Evolutionary conservation across 2,329 filamentous ascomycete genomes (phyloP), one percentile per base, ranked within the genome.

Genomic region (Trichophaea hybrida): DNA sequence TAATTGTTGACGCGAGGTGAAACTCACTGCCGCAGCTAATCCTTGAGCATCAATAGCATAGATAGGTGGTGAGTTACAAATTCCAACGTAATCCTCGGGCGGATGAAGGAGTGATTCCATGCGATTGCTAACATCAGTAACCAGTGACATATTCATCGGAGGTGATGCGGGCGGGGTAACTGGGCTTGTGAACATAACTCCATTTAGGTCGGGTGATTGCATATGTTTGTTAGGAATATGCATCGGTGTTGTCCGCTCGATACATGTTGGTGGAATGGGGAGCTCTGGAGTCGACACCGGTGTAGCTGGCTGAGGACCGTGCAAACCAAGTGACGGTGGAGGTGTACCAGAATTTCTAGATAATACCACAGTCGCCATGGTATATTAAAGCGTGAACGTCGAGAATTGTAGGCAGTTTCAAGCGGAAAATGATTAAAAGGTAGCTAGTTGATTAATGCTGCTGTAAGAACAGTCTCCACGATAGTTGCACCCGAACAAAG

Each of bases 1-100:
- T 31, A 97, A 76, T 1, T 89, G 85, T 69, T 94, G 88, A 1
- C 82, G 79, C 2, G 91, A 80, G 61, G 82, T 75, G 68, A 90
- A 81, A 65, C 94, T 82, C 37, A 97, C 70, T 0, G 91, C 88
- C 50, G 81, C 77, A 8, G 82, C 81, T 48, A 96, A 77, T 33
- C 80, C 80, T 44, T 76, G 75, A 34, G 85, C 81, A 69, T 82
- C 79, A 66, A 97, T 82, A 48, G 83, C 80, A 72, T 87, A 95
- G 32, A 96, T 72, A 54, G 71, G 79, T 69, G 73, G 86, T 64
- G 70, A 77, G 61, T 65, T 78, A 75, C 69, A 80, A 69, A 74
- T 76, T 72, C 77, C 75, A 46, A 74, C 74, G 70, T 83, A 87
- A 34, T 73, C 75, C 69, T 83, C 77, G 4, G 88, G 85, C 0